Base-by-base conservation (phyloP, 192 early-diverging fungal species). In the Mortierella claussenii region DNA sequence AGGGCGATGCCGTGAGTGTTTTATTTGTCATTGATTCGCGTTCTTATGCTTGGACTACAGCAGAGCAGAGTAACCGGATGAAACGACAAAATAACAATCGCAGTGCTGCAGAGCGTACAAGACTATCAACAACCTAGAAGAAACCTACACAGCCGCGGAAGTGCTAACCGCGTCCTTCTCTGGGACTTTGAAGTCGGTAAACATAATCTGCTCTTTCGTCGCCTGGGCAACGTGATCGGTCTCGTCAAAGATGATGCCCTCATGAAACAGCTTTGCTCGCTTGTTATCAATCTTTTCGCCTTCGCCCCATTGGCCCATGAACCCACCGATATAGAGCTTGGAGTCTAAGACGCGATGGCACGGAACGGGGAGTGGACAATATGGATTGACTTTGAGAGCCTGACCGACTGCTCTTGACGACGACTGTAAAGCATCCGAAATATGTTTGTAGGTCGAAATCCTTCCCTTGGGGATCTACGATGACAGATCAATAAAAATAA, bases 341-440 rank as follows among this genome's bases (percentile, higher is more conserved):
- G 86, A 69, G 11, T 87, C 82, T 55, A 91, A 59, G 20, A 93
- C 86, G 12, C 91, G 84, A 66, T 93, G 90, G 65, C 91, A 93
- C 2, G 91, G 90, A 0, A 93, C 82, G 6, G 89, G 91, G 7
- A 83, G 55, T 23, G 91, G 91, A 23, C 82, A 83, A 61, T 89
- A 93, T 3, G 91, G 91, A 60, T 93, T 93, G 51, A 82, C 73
- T 20, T 81, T 55, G 48, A 93, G 73, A 10, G 90, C 91, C 20
- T 88, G 86, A 1, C 91, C 91, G 0, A 93, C 89, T 0, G 89
- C 89, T 0, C 91, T 80, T 15, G 90, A 87, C 0, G 80, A 81
- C 7, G 88, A 87, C n/a, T 70, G 64, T 31, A 93, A 51, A 8
- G 86, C 83, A 37, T 89, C 87, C 0, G 89, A 82, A 24, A 93